These are phyloP conservation scores for Leptographium lundbergii DNA, from an alignment of 2,329 filamentous ascomycete species.

Conservation along the genomic window DNA sequence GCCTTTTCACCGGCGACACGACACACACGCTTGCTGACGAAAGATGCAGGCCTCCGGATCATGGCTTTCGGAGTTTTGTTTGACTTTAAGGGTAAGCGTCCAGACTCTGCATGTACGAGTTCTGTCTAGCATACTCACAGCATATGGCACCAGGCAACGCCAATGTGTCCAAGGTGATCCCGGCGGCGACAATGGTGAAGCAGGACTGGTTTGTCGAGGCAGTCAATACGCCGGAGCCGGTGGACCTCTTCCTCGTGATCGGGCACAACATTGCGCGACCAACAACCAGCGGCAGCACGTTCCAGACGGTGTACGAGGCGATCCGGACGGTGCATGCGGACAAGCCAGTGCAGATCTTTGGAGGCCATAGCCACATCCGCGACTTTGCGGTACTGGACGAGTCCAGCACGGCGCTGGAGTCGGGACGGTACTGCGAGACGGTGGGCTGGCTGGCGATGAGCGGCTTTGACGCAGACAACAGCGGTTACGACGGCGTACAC, in stretches of 20 bases:
- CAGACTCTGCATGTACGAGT: no score
- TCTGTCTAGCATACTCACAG: conserved; percentile 10
- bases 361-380: conserved; percentile 51
- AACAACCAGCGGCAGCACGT: conserved; percentile 28
- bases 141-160: conserved; percentile 31
- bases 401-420: conserved; percentile 47
- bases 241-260: conserved; percentile 51
- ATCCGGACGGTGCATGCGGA: conserved; percentile 44
- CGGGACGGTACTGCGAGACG: conserved; percentile 55
- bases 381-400: conserved; percentile 54
- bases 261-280: conserved; percentile 49
- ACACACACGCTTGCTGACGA: background rate
- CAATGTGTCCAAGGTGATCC: conserved; percentile 48
- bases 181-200: conserved; percentile 35
- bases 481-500: conserved; percentile 23
- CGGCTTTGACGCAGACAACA: conserved; percentile 36
- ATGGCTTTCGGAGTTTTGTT: conserved; percentile 33
- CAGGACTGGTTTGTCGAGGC: conserved; percentile 49
- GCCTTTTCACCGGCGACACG: background rate
- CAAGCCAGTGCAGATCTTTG: conserved; percentile 52
- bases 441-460: conserved; percentile 54
- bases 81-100: conserved; percentile 29
- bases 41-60: conserved; percentile 22
- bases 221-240: conserved; percentile 36
- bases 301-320: conserved; percentile 36